phyloP scores from a whole-genome alignment of 2,329 filamentous ascomycete species.

The Dactylellina leptospora region DNA sequence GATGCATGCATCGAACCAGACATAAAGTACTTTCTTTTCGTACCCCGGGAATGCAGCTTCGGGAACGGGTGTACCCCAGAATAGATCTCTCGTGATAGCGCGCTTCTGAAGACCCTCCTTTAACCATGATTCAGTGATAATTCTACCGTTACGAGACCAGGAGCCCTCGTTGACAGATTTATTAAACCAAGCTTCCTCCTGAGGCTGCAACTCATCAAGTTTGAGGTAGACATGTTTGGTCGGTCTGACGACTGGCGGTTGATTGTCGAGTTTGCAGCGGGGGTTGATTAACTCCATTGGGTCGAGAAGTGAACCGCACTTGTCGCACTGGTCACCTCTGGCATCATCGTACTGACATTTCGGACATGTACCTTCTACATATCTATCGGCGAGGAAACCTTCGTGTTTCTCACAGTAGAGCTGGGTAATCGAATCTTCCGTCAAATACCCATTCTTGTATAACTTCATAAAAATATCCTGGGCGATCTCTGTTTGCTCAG shows the following conservation, averaged over 20 bases:
- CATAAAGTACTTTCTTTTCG: constrained; percentile 85
- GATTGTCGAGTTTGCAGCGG: constrained; percentile 87
- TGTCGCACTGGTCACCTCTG: constrained; percentile 77
- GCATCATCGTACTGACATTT: constrained; percentile 77
- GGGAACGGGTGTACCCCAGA: constrained; percentile 75
- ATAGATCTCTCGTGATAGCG: constrained; percentile 90
- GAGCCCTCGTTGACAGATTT: constrained; percentile 76
- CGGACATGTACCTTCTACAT: constrained; percentile 78
- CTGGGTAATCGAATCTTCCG: constrained; percentile 86
- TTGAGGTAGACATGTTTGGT: constrained; percentile 93
- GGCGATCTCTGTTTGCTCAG: constrained; percentile 88
- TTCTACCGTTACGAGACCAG: constrained; percentile 78
- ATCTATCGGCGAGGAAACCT: constrained; percentile 84
- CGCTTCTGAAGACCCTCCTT: constrained; percentile 83
- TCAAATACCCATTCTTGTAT: constrained; percentile 85
- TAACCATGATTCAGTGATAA: constrained; percentile 82
- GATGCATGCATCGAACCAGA: constrained; percentile 92
- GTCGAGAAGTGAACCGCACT: constrained; percentile 76
- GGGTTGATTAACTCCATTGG: constrained; percentile 82
- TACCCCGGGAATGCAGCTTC: constrained; percentile 65
- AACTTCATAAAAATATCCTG: constrained; percentile 89
- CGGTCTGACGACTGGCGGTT: constrained; percentile 78
- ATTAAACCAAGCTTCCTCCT: constrained; percentile 79
- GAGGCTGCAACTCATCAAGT: constrained; percentile 80
- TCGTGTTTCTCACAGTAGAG: constrained; percentile 85